These are phyloP conservation scores for Tranzscheliella williamsii DNA, from an alignment of 1,284 basidiomycete genomes.

Conservation along the genomic window DNA sequence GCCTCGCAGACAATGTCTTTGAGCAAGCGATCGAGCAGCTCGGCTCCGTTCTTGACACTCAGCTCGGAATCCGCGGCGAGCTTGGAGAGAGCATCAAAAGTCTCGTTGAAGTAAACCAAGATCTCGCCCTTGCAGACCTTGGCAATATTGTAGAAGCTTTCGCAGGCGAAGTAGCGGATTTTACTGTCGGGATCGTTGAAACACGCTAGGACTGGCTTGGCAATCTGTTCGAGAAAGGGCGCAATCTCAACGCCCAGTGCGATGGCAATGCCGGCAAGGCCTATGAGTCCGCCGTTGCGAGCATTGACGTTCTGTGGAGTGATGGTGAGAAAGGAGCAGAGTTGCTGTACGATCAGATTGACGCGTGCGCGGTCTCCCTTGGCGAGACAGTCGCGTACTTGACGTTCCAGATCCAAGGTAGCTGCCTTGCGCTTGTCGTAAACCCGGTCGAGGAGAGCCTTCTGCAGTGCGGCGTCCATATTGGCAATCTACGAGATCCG, in stretches of 20 bases:
- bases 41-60: constrained; percentile 97
- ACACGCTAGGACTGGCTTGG: constrained; percentile 86
- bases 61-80: constrained; percentile 93
- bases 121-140: constrained; percentile 98
- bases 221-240: constrained; percentile 89
- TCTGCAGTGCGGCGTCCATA: constrained; percentile 52
- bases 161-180: constrained; percentile 94
- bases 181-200: constrained; percentile 93
- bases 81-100: constrained; percentile 97
- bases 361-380: constrained; percentile 81
- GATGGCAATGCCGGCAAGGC: constrained; percentile 92
- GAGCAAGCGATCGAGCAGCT: constrained; percentile 92
- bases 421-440: constrained; percentile 96
- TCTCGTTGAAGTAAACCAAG: constrained; percentile 94
- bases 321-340: constrained; percentile 69
- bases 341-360: constrained; percentile 85
- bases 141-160: constrained; percentile 93
- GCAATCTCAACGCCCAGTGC: constrained; percentile 90
- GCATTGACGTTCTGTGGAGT: constrained; percentile 67
- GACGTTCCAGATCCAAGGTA: constrained; percentile 93
- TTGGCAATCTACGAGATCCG: not conserved
- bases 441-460: constrained; percentile 58
- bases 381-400: constrained; percentile 82
- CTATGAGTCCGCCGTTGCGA: constrained; percentile 93
- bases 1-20: constrained; percentile 98